Percentiles rank a stretch among this genome's conserved stretches.
phyloP scores from a whole-genome alignment of 352 stramenopile genomes.

The Peronospora tabacina region DNA sequence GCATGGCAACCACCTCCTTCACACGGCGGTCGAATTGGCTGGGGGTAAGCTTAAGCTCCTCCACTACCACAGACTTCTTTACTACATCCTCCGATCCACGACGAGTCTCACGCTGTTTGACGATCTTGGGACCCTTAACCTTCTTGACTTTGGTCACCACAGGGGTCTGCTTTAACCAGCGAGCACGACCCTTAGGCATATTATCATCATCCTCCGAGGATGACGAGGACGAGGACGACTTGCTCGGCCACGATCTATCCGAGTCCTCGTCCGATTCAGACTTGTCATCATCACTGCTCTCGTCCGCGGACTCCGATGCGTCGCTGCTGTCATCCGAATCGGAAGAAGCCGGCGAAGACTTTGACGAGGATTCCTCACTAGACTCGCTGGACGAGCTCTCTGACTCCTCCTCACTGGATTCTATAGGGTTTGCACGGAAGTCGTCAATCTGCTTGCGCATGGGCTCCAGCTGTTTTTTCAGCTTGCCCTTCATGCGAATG shows the following conservation, averaged over 20 bases:
- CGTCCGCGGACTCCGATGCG: conserved; percentile 14
- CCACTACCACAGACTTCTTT: conserved; percentile 56
- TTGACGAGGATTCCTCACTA: conserved; percentile 16
- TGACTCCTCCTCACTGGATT: conserved; percentile 54
- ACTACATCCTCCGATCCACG: conserved; percentile 36
- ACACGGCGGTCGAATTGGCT: conserved; percentile 79
- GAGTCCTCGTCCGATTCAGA: conserved; percentile 32
- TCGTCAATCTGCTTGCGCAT: conserved; percentile 84
- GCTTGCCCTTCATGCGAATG: conserved; percentile 96
- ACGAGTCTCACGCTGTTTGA: conserved; percentile 45
- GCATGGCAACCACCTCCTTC: conserved; percentile 78
- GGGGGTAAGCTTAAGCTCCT: conserved; percentile 73
- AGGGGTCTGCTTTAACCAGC: conserved; percentile 92
- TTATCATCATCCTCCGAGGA: conserved; percentile 73
- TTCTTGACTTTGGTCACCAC: conserved; percentile 54
- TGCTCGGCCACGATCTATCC: conserved; percentile 48
- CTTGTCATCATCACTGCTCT: conserved; percentile 22
- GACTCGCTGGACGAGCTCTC: conserved; percentile 28
- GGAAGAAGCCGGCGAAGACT: conserved; percentile 16
- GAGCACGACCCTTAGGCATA: conserved; percentile 92
- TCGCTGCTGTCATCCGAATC: conserved; percentile 9
- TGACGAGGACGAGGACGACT: conserved; percentile 51
- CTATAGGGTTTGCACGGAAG: conserved; percentile 88
- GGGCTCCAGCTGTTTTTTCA: conserved; percentile 95
- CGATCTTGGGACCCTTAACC: conserved; percentile 33